phyloP scores from a whole-genome alignment of 768 basidiomycete genomes.

The Tricholoma hemisulphureum region DNA sequence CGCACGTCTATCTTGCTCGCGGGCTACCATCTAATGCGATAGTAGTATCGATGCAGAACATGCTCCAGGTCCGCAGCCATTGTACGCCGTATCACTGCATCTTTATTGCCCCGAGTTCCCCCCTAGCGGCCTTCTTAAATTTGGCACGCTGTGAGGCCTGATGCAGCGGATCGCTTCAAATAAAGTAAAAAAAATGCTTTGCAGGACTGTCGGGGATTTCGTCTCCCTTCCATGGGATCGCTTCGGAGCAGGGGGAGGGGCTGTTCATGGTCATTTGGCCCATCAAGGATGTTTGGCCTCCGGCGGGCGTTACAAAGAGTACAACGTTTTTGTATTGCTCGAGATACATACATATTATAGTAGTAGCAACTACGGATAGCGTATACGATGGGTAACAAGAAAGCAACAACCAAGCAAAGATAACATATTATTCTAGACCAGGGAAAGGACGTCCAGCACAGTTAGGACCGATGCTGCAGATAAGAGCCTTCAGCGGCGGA shows the following conservation, averaged over 20 bases:
- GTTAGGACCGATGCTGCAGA: neutral
- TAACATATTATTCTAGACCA: constrained; percentile 4
- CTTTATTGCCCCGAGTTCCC: neutral
- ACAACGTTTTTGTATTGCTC: constrained; percentile 7
- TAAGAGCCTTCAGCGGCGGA: neutral
- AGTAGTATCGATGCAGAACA: constrained; percentile 6
- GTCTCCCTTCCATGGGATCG: neutral
- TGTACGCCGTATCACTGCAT: neutral
- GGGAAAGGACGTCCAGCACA: constrained; percentile 1
- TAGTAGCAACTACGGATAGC: neutral
- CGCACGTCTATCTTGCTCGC: constrained; percentile 29
- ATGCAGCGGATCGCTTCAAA: constrained; percentile 28
- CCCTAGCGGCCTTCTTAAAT: neutral
- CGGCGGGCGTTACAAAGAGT: neutral
- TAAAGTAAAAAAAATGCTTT: constrained; percentile 12
- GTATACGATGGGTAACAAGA: neutral
- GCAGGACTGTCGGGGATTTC: neutral
- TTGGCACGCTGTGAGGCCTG: neutral
- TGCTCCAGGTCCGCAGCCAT: neutral
- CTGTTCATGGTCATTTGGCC: neutral
- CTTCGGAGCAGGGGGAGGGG: neutral
- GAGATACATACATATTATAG: constrained; percentile 10
- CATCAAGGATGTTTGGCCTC: neutral
- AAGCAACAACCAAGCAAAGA: constrained; percentile 5
- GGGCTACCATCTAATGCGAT: constrained; percentile 14